Evolutionary conservation across 352 stramenopile genomes (phyloP).

Genomic region (Globisporangium abappressorium): DNA sequence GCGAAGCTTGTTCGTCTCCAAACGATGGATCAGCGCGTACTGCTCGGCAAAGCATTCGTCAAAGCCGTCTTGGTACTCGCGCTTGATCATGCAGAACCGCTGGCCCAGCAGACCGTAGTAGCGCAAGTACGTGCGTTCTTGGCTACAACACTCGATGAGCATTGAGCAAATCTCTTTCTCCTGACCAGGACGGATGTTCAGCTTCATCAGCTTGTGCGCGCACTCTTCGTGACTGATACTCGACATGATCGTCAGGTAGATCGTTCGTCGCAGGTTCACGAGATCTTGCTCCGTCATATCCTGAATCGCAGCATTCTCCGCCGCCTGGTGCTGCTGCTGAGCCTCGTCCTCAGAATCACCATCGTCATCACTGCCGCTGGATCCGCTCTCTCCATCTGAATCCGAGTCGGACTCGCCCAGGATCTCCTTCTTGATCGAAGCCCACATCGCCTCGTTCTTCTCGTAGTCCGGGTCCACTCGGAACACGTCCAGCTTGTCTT

Average conservation of each 20-base stretch:
- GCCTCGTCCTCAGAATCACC: conserved; percentile 29
- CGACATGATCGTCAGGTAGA: conserved; percentile 99
- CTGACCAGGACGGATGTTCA: conserved; percentile 95
- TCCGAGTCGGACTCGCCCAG: conserved; percentile 91
- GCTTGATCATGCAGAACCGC: conserved; percentile 96
- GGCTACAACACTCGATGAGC: conserved; percentile 98
- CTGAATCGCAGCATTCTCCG: conserved; percentile 71
- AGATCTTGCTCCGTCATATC: conserved; percentile 98
- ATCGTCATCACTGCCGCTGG: conserved; percentile 48
- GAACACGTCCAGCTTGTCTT: conserved; percentile 97
- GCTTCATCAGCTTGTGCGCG: conserved; percentile 98
- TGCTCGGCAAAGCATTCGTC: conserved; percentile 93
- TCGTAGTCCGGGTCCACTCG: conserved; percentile 93
- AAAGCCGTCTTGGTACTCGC: conserved; percentile 95
- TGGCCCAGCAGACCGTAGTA: conserved; percentile 97
- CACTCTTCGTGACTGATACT: conserved; percentile 99
- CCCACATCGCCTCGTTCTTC: conserved; percentile 97
- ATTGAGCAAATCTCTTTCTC: conserved; percentile 99
- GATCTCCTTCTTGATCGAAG: conserved; percentile 95
- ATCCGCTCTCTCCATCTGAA: conserved; percentile 49
- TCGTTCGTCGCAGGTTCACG: conserved; percentile 97
- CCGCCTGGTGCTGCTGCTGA: conserved; percentile 19
- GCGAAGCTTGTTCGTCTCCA: conserved; percentile 99
- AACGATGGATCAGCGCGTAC: conserved; percentile 95
- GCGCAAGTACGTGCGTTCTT: conserved; percentile 96